Conservation (phyloP, 169 alveolate species). For the Plasmodium falciparum region DNA sequence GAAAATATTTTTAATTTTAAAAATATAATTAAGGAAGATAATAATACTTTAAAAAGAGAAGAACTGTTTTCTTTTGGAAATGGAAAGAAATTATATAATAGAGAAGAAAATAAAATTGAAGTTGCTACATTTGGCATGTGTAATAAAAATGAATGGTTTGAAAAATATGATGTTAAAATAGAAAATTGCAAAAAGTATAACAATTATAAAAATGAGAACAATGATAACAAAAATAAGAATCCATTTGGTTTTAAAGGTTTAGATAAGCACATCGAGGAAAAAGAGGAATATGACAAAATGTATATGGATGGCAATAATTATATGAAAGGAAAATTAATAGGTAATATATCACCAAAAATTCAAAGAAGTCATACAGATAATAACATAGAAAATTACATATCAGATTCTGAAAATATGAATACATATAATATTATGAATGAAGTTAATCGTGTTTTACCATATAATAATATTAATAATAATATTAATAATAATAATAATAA, state of each 20-base stretch:
- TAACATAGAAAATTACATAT: constrained; percentile 4
- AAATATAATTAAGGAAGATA: not conserved
- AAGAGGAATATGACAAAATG: constrained; percentile 12
- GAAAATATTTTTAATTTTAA: not conserved
- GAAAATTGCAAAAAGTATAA: not conserved
- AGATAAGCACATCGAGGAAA: constrained; percentile 4
- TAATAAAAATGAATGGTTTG: constrained; percentile 6
- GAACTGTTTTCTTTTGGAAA: constrained; percentile 22
- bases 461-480: constrained; percentile 6
- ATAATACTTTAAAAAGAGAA: constrained; percentile 28
- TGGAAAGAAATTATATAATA: not conserved
- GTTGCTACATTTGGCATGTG: not conserved
- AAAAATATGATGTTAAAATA: constrained; percentile 26
- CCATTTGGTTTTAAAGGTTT: no score
- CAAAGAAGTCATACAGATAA: constrained; percentile 1
- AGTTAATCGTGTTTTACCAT: constrained; percentile 4
- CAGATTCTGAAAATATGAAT: constrained; percentile 14
- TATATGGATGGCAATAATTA: constrained; percentile 21
- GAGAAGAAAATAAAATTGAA: constrained; percentile 12
- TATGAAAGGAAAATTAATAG: constrained; percentile 1
- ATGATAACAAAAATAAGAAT: not conserved
- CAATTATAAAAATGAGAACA: not conserved
- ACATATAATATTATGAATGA: constrained; percentile 5
- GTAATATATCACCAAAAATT: not conserved
- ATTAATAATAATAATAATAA: not conserved